phyloP scores from a whole-genome alignment of 208 protist genomes.

The Willaertia magna region DNA sequence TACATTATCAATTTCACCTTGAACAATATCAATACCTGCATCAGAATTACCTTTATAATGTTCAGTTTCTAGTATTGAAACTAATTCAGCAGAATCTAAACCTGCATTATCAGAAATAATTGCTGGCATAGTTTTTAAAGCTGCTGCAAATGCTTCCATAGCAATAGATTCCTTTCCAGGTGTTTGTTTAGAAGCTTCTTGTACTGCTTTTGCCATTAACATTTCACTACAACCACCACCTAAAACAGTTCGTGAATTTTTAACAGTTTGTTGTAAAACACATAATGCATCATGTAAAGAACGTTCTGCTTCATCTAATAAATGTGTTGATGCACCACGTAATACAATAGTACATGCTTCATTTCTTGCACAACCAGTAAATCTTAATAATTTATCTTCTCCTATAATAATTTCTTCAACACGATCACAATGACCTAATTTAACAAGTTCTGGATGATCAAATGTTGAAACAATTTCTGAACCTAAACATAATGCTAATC shows the following conservation, averaged over 20 bases:
- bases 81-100: conserved; percentile 84
- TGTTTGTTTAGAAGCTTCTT: conserved; percentile 71
- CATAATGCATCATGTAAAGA: conserved; percentile 98
- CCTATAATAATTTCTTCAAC: conserved; percentile 97
- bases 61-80: conserved; percentile 76
- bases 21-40: conserved; percentile 81
- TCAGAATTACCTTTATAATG: conserved; percentile 46
- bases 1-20: conserved; percentile 83
- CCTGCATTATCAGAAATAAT: conserved; percentile 97
- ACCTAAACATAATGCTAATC: conserved; percentile 80
- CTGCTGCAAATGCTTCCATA: conserved; percentile 89
- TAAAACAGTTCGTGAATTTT: conserved; percentile 81
- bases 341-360: conserved; percentile 98
- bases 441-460: conserved; percentile 83
- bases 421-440: conserved; percentile 79
- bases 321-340: conserved; percentile 91
- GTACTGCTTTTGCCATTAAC: conserved; percentile 94
- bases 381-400: conserved; percentile 94
- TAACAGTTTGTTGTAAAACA: conserved; percentile 91
- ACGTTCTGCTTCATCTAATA: conserved; percentile 97
- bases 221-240: conserved; percentile 96
- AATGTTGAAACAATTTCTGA: conserved; percentile 98
- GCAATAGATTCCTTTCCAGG: conserved; percentile 61
- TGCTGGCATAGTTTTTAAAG: conserved; percentile 82
- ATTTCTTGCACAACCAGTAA: conserved; percentile 79